Conservation (phyloP, 352 stramenopile species). For the Phytopythium delawarense region DNA sequence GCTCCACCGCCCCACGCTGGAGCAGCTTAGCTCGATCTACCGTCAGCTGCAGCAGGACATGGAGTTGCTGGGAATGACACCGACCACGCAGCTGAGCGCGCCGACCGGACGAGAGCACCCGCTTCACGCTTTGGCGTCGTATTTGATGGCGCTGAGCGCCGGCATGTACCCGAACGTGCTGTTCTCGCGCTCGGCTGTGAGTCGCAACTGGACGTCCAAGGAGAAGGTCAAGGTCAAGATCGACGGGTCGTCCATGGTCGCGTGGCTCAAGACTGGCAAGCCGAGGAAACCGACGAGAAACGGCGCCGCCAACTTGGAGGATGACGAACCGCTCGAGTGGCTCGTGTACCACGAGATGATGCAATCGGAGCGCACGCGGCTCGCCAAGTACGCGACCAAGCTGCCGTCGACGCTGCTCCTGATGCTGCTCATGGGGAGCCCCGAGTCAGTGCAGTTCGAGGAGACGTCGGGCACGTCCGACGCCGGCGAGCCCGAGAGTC, state of each 20-base stretch:
- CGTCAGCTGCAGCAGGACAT: conserved; percentile 63
- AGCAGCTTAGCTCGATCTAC: conserved; percentile 68
- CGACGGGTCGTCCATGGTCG: conserved; percentile 49
- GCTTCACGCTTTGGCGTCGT: conserved; percentile 37
- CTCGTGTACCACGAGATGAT: conserved; percentile 86
- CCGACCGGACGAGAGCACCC: conserved; percentile 10
- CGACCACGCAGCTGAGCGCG: conserved; percentile 34
- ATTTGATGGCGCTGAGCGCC: conserved; percentile 59
- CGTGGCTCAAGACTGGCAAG: conserved; percentile 18
- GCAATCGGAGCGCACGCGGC: conserved; percentile 60
- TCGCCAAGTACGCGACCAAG: conserved; percentile 71
- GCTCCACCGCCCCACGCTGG: conserved; percentile 55
- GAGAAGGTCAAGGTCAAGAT: conserved; percentile 82
- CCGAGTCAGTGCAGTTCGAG: conserved; percentile 31
- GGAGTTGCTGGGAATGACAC: conserved; percentile 40
- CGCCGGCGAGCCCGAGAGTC: conserved; percentile 9
- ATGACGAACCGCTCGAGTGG: conserved; percentile 43
- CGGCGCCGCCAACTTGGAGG: conserved; percentile 14
- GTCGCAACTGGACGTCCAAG: conserved; percentile 71
- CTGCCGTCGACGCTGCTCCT: conserved; percentile 54
- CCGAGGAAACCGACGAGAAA: conserved; percentile 23
- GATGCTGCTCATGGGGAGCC: conserved; percentile 57
- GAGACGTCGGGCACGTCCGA: conserved; percentile 12
- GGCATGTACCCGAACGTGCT: conserved; percentile 79
- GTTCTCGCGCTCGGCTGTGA: conserved; percentile 33